Percentiles rank a stretch among this genome's conserved stretches.
These are phyloP conservation scores for Populus pruinosa DNA, from an alignment of 345 rosid genomes.

Conservation along the genomic window DNA sequence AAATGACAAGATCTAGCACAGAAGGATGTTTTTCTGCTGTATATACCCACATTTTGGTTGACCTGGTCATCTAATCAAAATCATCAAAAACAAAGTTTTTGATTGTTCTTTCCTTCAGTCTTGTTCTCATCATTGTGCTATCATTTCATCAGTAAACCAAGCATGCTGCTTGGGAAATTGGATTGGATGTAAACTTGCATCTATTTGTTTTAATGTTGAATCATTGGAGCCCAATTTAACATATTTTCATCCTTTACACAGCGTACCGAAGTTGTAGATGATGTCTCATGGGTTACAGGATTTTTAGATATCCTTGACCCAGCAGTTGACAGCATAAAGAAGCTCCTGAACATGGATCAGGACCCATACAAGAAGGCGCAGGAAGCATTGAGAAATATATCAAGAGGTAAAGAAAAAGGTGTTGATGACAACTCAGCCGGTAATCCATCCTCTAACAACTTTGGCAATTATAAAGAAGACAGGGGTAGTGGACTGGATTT, in stretches of 20 bases:
- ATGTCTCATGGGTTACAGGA: slow-evolving; percentile 88
- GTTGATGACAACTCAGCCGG: slow-evolving; percentile 10
- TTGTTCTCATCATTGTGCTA: too few relatives aligned
- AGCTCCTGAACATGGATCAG: slow-evolving; percentile 66
- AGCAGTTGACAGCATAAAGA: slow-evolving; percentile 85
- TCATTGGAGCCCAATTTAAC: too few relatives aligned
- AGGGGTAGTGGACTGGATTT: slow-evolving; percentile 46
- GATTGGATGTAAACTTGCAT: too few relatives aligned
- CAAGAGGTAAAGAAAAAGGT: slow-evolving; percentile 23
- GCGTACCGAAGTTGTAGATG: slow-evolving; percentile 92
- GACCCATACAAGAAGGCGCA: slow-evolving; percentile 29
- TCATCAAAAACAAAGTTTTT: too few relatives aligned
- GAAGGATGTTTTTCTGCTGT: too few relatives aligned
- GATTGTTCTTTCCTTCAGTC: too few relatives aligned
- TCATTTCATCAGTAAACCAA: too few relatives aligned
- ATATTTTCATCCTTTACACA: slow-evolving; percentile 21
- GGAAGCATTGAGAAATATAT: slow-evolving; percentile 27
- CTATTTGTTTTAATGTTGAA: too few relatives aligned
- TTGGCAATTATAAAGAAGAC: slow-evolving; percentile 32
- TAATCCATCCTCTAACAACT: slow-evolving; percentile 11
- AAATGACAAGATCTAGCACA: too few relatives aligned
- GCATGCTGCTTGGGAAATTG: too few relatives aligned
- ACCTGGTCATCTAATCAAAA: too few relatives aligned
- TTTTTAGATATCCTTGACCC: slow-evolving; percentile 83
- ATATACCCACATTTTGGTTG: too few relatives aligned